Evolutionary conservation across 768 basidiomycete genomes (phyloP).

Genomic region (Lanmaoa pseudosensibilis): DNA sequence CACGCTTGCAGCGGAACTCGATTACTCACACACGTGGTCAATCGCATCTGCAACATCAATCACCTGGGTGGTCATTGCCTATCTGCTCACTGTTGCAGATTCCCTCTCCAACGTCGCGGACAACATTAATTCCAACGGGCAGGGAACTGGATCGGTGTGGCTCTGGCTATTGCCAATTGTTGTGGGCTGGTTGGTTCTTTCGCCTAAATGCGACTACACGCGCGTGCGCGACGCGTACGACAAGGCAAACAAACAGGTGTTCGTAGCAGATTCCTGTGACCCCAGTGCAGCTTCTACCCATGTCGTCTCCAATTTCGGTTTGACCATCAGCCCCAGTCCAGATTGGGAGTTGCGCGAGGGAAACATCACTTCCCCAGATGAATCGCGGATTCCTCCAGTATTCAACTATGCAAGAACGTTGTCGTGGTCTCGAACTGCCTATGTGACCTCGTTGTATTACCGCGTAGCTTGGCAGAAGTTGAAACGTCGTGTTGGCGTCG

Average conservation of each 20-base stretch:
- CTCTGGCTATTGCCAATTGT: conserved; percentile 44
- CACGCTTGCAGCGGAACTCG: conserved; percentile 31
- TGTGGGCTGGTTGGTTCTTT: conserved; percentile 41
- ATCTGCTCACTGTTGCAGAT: conserved; percentile 20
- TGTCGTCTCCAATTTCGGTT: conserved; percentile 3
- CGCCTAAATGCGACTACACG: conserved; percentile 38
- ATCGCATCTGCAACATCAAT: conserved; percentile 41
- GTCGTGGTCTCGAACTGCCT: conserved; percentile 19
- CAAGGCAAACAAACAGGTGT: conserved; percentile 10
- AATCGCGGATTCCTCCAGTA: conserved; percentile 22
- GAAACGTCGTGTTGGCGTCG: neutral
- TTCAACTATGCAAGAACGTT: conserved; percentile 26
- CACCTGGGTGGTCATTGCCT: conserved; percentile 45
- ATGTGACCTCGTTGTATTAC: conserved; percentile 16
- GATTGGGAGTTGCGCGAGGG: neutral
- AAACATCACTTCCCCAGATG: conserved; percentile 20
- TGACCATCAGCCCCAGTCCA: conserved; percentile 12
- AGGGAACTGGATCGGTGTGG: conserved; percentile 43
- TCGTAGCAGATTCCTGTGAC: neutral
- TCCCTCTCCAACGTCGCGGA: conserved; percentile 18
- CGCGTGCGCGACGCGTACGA: conserved; percentile 26
- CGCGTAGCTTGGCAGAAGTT: conserved; percentile 13
- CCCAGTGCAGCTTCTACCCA: neutral
- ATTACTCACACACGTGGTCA: conserved; percentile 42
- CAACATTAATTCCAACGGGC: conserved; percentile 34